phyloP scores from a whole-genome alignment of 176 grass and related monocot genomes.

The Puya raimondii region DNA sequence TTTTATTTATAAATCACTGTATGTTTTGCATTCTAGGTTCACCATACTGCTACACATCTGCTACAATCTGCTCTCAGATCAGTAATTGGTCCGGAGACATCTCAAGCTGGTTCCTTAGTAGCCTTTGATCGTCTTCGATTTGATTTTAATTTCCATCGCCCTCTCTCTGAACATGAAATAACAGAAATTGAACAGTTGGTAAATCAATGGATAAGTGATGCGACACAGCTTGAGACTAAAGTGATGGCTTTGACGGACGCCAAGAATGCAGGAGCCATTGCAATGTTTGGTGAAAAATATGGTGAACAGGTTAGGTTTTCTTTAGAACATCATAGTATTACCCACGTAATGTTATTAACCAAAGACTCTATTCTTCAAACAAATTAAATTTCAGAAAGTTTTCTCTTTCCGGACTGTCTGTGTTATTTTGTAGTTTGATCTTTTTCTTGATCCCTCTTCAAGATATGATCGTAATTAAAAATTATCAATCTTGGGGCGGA shows the following conservation, averaged over 20 bases:
- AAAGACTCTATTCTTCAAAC: neutral
- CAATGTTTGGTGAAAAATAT: slow-evolving; percentile 99
- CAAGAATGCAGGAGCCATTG: slow-evolving; percentile 83
- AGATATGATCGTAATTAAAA: too few relatives aligned
- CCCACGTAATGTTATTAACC: neutral
- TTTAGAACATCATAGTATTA: neutral
- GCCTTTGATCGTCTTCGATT: slow-evolving; percentile 89
- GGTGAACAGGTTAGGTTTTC: slow-evolving; percentile 57
- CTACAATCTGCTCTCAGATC: slow-evolving; percentile 82
- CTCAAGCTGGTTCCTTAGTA: slow-evolving; percentile 93
- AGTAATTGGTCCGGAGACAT: slow-evolving; percentile 71
- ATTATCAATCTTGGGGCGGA: too few relatives aligned
- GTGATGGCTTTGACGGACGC: slow-evolving; percentile 86
- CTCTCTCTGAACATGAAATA: slow-evolving; percentile 64
- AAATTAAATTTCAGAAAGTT: too few relatives aligned
- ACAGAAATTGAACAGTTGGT: slow-evolving; percentile 68
- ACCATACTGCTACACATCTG: slow-evolving; percentile 97
- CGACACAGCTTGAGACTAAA: slow-evolving; percentile 66
- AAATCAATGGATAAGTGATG: slow-evolving; percentile 71
- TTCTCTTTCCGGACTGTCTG: too few relatives aligned
- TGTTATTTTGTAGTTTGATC: neutral
- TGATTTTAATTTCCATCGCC: slow-evolving; percentile 90
- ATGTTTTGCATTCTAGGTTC: slow-evolving; percentile 39
- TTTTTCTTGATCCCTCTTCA: too few relatives aligned
- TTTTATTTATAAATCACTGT: too few relatives aligned